Base-by-base conservation (phyloP, 2,329 filamentous ascomycete species). In the Hypoxylon sp. region DNA sequence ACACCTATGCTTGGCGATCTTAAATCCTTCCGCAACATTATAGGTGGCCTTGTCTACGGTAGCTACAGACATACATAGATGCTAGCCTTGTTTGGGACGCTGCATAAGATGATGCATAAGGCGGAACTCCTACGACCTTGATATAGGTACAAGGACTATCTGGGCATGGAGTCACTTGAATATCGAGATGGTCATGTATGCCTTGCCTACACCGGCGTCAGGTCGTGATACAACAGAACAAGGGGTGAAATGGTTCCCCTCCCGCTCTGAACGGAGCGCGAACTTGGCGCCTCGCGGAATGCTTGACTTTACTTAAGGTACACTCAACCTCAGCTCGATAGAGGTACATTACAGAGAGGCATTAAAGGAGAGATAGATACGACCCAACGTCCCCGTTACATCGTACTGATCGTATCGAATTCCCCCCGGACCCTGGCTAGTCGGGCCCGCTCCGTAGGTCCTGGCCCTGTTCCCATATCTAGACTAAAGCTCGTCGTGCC, bases 21-120 rank as follows among this genome's bases (percentile, higher is more conserved):
- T n/a, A 42, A 35, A 11, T 24, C 45, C 35, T 13, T 46, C 43
- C 48, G 41, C 49, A 15, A 58, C 48, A 48, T 55, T 13, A 61
- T 58, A 61, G 54, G 54, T 55, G 46, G 54, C 58, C 58, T 61
- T 61, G 49, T 45, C 43, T 29, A 51, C n/a, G n/a, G n/a, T n/a
- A n/a, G n/a, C n/a, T n/a, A n/a, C n/a, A n/a, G n/a, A n/a, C n/a
- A n/a, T n/a, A n/a, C n/a, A n/a, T n/a, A n/a, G n/a, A n/a, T n/a
- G n/a, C 49, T 48, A 48, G 35, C 21, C 41, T 31, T 17, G 15
- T 40, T 48, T 45, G 15, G 42, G 29, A 57, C 58, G 23, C n/a
- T n/a, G n/a, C n/a, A n/a, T n/a, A n/a, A n/a, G n/a, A n/a, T n/a
- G n/a, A n/a, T 54, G 58, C 49, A 58, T 58, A 58, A 54, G 35